A percentile compares a stretch with the other conserved stretches of the same genome.
These are phyloP conservation scores for Plasmodium fragile DNA, from an alignment of 169 alveolate species.

Conservation along the genomic window DNA sequence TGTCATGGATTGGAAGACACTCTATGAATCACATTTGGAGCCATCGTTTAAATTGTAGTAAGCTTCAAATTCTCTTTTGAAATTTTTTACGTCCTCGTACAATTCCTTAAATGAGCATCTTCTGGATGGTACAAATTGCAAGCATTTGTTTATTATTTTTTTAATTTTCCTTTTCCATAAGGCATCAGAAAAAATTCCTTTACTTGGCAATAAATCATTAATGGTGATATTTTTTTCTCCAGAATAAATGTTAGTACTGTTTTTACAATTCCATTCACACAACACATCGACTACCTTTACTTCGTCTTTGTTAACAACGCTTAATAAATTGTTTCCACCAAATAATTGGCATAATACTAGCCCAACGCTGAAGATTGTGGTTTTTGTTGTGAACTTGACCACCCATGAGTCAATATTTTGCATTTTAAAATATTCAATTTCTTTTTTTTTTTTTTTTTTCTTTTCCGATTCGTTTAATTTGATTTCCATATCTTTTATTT, in stretches of 20 bases:
- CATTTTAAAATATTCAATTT: conserved; percentile 44
- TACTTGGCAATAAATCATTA: conserved; percentile 75
- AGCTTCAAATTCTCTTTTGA: conserved; percentile 38
- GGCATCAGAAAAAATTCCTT: conserved; percentile 78
- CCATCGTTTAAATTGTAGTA: conserved; percentile 19
- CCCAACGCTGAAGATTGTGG: conserved; percentile 80
- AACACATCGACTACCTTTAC: conserved; percentile 80
- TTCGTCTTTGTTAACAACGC: conserved; percentile 78
- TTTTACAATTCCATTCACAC: conserved; percentile 83
- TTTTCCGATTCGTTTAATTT: conserved; percentile 40
- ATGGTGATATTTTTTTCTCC: conserved; percentile 74
- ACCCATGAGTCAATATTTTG: conserved; percentile 77
- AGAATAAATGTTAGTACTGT: conserved; percentile 60
- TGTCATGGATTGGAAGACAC: not conserved
- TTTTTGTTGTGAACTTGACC: conserved; percentile 67
- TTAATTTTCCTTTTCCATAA: conserved; percentile 77
- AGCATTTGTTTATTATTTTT: conserved; percentile 71
- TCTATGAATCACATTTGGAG: not conserved
- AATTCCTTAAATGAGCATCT: conserved; percentile 76
- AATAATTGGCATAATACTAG: conserved; percentile 80
- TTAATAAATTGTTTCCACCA: conserved; percentile 80
- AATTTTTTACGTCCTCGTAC: conserved; percentile 49
- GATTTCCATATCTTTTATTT: conserved; percentile 41
- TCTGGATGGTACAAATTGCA: conserved; percentile 80
- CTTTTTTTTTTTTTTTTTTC: conserved; percentile 37